Percentiles rank a stretch among this genome's conserved stretches.
phyloP scores from a whole-genome alignment of 2,329 filamentous ascomycete genomes.

The Cordyceps cicadae region DNA sequence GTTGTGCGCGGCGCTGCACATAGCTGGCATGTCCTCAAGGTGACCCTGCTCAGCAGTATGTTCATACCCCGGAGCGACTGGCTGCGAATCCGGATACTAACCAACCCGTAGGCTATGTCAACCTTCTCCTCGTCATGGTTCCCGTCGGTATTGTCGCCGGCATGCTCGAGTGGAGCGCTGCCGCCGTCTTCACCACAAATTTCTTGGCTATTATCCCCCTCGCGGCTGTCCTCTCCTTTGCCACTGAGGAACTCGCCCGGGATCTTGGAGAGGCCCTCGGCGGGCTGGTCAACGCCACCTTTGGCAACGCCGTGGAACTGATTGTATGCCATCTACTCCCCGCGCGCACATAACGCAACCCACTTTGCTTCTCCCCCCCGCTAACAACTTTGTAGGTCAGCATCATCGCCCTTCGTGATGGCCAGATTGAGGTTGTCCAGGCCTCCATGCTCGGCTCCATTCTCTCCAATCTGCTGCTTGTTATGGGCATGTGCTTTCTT shows the following conservation, averaged over 20 bases:
- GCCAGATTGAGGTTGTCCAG: conserved; percentile 93
- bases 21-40: conserved; percentile 48
- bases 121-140: conserved; percentile 65
- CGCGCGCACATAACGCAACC: background rate
- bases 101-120: conserved; percentile 45
- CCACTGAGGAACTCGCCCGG: conserved; percentile 66
- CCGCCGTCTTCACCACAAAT: conserved; percentile 66
- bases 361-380: too few relatives aligned
- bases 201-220: conserved; percentile 74
- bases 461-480: conserved; percentile 85
- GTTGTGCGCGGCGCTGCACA: conserved; percentile 39
- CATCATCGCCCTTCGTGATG: conserved; percentile 77
- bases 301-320: conserved; percentile 72
- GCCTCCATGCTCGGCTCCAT: conserved; percentile 96
- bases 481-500: conserved; percentile 73
- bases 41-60: conserved; percentile 52
- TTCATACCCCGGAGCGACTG: conserved; percentile 14
- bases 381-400: conserved; percentile 56
- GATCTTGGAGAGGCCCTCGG: conserved; percentile 67
- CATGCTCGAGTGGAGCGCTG: conserved; percentile 51
- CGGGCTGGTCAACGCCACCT: conserved; percentile 67
- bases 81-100: background rate
- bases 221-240: conserved; percentile 65
- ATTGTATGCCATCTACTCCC: conserved; percentile 46
- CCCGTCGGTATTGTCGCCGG: conserved; percentile 65